Conservation (phyloP, 179 eudicot genomes). For the Drosera spatulata region DNA sequence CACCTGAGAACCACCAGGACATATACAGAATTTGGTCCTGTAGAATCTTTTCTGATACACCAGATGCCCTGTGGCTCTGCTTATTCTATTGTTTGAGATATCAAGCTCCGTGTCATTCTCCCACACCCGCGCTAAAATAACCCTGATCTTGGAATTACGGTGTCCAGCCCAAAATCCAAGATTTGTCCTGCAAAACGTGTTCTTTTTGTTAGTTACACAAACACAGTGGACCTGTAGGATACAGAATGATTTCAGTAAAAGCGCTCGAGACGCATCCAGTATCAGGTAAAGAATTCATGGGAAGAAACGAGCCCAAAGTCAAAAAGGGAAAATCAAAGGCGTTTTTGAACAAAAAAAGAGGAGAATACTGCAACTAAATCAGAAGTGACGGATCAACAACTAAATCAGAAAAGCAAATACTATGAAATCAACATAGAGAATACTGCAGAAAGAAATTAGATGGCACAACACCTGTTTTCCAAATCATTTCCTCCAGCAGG, state of each 20-base stretch:
- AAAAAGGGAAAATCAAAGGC: no score
- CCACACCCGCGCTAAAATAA: slow-evolving; percentile 79
- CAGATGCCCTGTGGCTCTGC: slow-evolving; percentile 72
- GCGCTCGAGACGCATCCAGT: no score
- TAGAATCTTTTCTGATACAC: slow-evolving; percentile 82
- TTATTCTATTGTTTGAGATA: slow-evolving; percentile 80
- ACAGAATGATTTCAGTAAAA: no score
- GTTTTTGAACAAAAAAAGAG: no score
- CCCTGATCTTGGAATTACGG: slow-evolving; percentile 89
- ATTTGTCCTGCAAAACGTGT: slow-evolving; percentile 54
- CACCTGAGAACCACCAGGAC: slow-evolving; percentile 99
- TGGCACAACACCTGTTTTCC: slow-evolving; percentile 50
- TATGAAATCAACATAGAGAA: background rate
- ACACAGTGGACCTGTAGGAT: no score
- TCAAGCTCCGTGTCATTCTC: slow-evolving; percentile 95
- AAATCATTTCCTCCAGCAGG: slow-evolving; percentile 91
- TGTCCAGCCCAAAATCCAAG: slow-evolving; percentile 98
- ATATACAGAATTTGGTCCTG: slow-evolving; percentile 77
- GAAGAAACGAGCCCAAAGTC: no score
- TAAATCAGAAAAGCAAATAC: background rate
- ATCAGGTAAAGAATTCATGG: no score
- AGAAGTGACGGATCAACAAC: no score
- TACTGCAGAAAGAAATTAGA: background rate
- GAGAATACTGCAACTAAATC: no score
- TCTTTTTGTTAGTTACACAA: slow-evolving; percentile 3